Base-by-base conservation (phyloP, 805 yeast species). In the Grigorovia jiainica region DNA sequence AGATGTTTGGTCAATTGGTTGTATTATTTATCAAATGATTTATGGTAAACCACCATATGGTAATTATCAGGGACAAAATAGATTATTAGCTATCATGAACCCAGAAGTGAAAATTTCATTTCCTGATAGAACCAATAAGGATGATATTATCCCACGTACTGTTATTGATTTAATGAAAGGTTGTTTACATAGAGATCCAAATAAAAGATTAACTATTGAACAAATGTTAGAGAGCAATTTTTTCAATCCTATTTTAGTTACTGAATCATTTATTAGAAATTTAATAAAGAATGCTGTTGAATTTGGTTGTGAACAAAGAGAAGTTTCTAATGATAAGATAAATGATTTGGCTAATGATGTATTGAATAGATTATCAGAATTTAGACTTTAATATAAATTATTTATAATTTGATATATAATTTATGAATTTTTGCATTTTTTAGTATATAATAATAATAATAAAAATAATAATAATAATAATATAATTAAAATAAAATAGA, bases 1-100 rank as follows among this genome's bases (percentile, higher is more conserved):
- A 2, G 98, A 92, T 64, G 79, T 92, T 13, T 92, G 98, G 98
- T 87, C 97, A 17, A 84, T 95, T 63, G 98, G 98, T 0, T 87
- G 97, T 60, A 90, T 92, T 3, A 68, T 92, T 1, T 90, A 87
- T 62, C 97, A 92, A 60, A 87, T 92, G 95, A 75, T 89, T 7
- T 94, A 92, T 53, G 96, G 96, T 0, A 73, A 73, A 46, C 90
- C 97, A 1, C 98, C 98, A 1, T 89, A 86, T 65, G 94, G 87
- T 0, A 69, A 71, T 3, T 85, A 75, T 52, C 75, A 78, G 39
- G 92, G 94, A 1, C 76, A 82, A 44, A 85, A 83, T 54, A 66
- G 95, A 45, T 68, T 87, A 31, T 66, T 80, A 57, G 95, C 95
- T 2, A 90, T 87, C 31, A 84, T 84, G 74, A 83, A 86, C 56